phyloP scores from a whole-genome alignment of 2,329 filamentous ascomycete genomes.

The Apiospora malaysiana region DNA sequence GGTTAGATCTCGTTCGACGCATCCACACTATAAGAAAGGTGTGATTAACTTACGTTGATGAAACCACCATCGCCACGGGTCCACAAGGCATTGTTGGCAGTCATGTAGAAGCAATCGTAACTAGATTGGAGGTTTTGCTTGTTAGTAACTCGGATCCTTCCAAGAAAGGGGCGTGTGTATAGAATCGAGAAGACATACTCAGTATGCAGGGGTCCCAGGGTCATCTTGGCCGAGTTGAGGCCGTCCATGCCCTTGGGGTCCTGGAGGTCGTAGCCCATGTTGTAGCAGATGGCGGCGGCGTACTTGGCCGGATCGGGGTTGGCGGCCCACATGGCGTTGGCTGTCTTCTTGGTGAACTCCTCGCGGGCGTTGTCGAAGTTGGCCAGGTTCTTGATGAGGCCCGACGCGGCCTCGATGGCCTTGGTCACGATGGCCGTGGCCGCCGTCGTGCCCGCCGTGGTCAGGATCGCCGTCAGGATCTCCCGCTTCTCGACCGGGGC shows the following conservation, averaged over 20 bases:
- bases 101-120: constrained; percentile 22
- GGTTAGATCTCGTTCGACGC: not conserved
- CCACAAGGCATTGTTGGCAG: constrained; percentile 16
- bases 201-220: not conserved
- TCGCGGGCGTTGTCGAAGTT: constrained; percentile 21
- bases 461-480: constrained; percentile 15
- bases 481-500: constrained; percentile 7
- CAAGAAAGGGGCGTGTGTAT: no score
- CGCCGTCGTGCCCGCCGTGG: not conserved
- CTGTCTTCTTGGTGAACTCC: constrained; percentile 18
- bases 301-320: constrained; percentile 19
- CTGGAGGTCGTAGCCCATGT: constrained; percentile 18
- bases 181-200: not conserved
- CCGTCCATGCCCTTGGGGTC: constrained; percentile 17
- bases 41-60: constrained; percentile 4
- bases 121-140: not conserved
- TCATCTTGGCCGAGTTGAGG: constrained; percentile 19
- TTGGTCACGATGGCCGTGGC: not conserved
- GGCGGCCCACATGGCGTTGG: constrained; percentile 4
- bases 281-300: constrained; percentile 22
- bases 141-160: not conserved
- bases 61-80: constrained; percentile 20
- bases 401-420: not conserved
- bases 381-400: constrained; percentile 11
- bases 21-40: no score